Evolutionary conservation across 441 rosid genomes (phyloP), one percentile per base, ranked within the genome.

Genomic region (Populus hybrid): DNA sequence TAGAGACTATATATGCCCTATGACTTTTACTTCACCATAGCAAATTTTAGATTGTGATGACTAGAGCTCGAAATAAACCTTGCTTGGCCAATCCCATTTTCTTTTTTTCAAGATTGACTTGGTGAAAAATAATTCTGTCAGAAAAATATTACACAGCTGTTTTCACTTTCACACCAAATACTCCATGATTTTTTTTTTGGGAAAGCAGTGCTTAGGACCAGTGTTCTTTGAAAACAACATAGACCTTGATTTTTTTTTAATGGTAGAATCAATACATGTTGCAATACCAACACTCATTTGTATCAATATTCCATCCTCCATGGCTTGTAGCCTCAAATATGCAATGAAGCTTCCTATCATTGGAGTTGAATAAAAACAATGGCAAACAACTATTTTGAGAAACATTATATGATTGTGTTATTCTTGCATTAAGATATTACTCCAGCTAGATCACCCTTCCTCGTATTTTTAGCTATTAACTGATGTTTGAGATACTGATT

Each of bases 331-430:
- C 92, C 87, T 92, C 97, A 53, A 87, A 94, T 23, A 94, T 85
- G 10, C 98, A 97, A 84, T 90, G 83, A 77, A 94, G 93, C 56
- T 86, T 92, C 78, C 94, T 86, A 42, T 90, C 92, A 61, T 88
- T 85, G 84, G 91, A 90, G 88, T 93, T 93, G 94, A 94, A 94
- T 72, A 94, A 86, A 87, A 94, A 94, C 9, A 94, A 83, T 6
- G 93, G 93, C 86, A 93, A 77, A 71, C 96, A 33, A 33, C 36
- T 33, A 33, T 33, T 33, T 33, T 33, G 36, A 33, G 36, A 33
- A 33, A 40, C 50, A 11, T 40, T 40, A 10, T 10, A 11, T 40
- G 50, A 40, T 40, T 40, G 50, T 40, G 4, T 40, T 40, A 40
- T 2, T 40, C 50, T 40, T 40, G 14, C 50, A 40, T 3, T 40